These are phyloP conservation scores for Madurella fahalii DNA, from an alignment of 2,329 filamentous ascomycete species.

Conservation along the genomic window DNA sequence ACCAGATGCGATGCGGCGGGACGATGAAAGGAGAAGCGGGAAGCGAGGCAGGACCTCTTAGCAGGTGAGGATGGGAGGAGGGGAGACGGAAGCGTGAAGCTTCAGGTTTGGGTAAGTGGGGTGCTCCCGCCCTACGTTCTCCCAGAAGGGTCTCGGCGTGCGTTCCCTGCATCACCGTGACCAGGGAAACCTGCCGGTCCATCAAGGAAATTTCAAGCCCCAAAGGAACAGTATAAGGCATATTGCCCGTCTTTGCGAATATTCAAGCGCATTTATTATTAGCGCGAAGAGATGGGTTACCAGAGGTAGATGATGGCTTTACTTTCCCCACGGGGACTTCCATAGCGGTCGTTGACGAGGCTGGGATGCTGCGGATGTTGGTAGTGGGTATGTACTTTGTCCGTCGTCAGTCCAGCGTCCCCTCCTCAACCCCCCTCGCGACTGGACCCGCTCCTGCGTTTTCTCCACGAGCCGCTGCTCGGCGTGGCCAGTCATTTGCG, in stretches of 20 bases:
- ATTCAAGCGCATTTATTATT: too few relatives aligned
- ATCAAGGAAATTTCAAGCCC: constrained; percentile 3
- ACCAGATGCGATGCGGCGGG: neutral
- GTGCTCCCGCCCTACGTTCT: constrained; percentile 23
- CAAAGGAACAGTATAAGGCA: too few relatives aligned
- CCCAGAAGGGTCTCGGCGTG: constrained; percentile 4
- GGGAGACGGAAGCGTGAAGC: constrained; percentile 23
- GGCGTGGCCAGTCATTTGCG: constrained; percentile 23
- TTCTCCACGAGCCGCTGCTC: constrained; percentile 6
- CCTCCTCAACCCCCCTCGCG: constrained; percentile 18
- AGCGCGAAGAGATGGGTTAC: too few relatives aligned
- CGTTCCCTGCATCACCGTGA: constrained; percentile 19
- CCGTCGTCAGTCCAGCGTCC: constrained; percentile 7
- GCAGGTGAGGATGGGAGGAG: constrained; percentile 14
- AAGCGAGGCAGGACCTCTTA: constrained; percentile 11
- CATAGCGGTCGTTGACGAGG: neutral
- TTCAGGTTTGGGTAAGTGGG: constrained; percentile 26
- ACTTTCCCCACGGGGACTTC: neutral
- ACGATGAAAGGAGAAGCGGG: constrained; percentile 9
- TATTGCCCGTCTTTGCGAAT: too few relatives aligned
- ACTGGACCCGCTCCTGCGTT: constrained; percentile 9
- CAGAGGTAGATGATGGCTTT: neutral
- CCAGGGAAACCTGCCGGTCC: constrained; percentile 10
- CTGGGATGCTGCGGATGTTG: neutral
- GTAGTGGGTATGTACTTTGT: constrained; percentile 8